Base-by-base conservation (phyloP, 1,284 basidiomycete species). In the Ganoderma boninense region DNA sequence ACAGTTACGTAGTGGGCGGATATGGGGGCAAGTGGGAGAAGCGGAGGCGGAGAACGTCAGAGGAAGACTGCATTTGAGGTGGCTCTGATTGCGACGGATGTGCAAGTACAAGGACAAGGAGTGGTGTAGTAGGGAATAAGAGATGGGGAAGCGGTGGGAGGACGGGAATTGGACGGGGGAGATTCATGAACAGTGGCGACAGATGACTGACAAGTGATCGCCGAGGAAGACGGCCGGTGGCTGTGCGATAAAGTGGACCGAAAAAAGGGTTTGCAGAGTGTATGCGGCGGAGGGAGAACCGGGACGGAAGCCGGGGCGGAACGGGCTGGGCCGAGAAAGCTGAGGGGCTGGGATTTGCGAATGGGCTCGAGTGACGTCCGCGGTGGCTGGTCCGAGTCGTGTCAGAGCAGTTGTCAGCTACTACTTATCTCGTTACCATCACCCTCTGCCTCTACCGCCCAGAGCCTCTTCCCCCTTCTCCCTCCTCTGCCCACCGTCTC, bases 391-490 rank as follows among this genome's bases (percentile, higher is more conserved):
- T 40, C 16, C 42, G 49, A 32, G 26, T 56, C 56, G 35, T 54
- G 29, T 32, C 46, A 42, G 49, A 44, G 46, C 10, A 38, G 56
- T 23, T 42, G 54, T 49, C 44, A 61, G 56, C 60, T 3, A 4
- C 32, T 32, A 32, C 32, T 32, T 35, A 65, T 57, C 65, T 69
- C 54, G 69, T 71, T 71, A 68, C 69, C 69, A 69, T 60, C 57
- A 60, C 65, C 11, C 56, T 14, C 44, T 38, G n/a, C 26, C 49
- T 57, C 64, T 44, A 20, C 56, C 62, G 66, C 23, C 64, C 32
- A 42, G 46, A 32, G 40, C 42, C 65, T 52, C 57, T 40, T 60
- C 59, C 64, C 64, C 38, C 52, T 62, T 44, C 65, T 43, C 61
- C 64, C 40, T 46, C 57, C 56, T 44, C n/a, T 35, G 29, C 40